Conservation (phyloP, 2,329 filamentous ascomycete genomes). For the Scedosporium aurantiacum region DNA sequence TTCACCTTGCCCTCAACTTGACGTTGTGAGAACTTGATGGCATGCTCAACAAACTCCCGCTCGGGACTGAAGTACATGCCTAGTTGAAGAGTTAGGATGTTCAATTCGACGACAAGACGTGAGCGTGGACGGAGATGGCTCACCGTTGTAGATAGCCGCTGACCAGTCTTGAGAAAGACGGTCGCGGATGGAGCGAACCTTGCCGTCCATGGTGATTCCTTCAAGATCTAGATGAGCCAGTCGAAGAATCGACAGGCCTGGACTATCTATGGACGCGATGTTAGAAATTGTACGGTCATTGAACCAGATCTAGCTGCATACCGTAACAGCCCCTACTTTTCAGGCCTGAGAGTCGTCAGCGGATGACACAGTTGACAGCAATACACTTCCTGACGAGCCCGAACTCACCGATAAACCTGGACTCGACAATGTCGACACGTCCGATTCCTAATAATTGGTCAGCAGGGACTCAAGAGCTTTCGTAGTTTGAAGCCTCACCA, state of each 20-base stretch:
- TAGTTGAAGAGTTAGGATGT: constrained; percentile 18
- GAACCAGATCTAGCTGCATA: constrained; percentile 16
- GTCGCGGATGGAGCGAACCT: constrained; percentile 42
- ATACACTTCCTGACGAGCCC: neutral
- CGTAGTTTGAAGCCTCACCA: constrained; percentile 26
- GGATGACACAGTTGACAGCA: neutral
- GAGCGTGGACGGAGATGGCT: constrained; percentile 7
- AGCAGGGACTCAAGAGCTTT: too few species aligned
- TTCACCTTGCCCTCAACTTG: constrained; percentile 24
- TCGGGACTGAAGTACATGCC: constrained; percentile 35
- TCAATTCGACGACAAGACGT: constrained; percentile 2
- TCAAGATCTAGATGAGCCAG: constrained; percentile 35
- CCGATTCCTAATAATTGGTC: constrained; percentile 29
- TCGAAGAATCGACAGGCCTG: constrained; percentile 16
- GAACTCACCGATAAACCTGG: constrained; percentile 19
- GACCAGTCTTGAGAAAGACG: constrained; percentile 37
- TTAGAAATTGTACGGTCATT: neutral
- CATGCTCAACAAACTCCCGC: constrained; percentile 33
- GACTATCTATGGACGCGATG: constrained; percentile 9
- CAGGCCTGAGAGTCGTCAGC: constrained; percentile 8
- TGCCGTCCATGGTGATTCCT: constrained; percentile 44
- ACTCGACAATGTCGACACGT: constrained; percentile 48
- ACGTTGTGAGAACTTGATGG: neutral
- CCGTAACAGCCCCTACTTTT: constrained; percentile 44
- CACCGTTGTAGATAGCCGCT: constrained; percentile 36